Percentiles rank a stretch among this genome's conserved stretches.
These are phyloP conservation scores for Carex kokanica DNA, from an alignment of 176 grass and related monocot species.

Conservation along the genomic window DNA sequence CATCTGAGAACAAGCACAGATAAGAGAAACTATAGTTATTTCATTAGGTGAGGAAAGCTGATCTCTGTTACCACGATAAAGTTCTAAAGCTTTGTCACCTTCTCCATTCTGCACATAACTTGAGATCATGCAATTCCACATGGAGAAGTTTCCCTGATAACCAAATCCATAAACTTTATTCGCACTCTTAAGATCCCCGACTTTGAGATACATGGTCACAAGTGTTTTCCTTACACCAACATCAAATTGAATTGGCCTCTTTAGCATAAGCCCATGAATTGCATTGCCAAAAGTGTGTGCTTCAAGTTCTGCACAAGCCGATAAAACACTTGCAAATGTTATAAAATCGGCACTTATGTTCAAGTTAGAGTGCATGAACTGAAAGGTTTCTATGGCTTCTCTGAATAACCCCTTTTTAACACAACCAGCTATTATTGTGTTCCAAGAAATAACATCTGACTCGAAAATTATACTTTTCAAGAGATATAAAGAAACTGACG, in stretches of 20 bases:
- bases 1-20: slow-evolving; percentile 65
- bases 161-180: slow-evolving; percentile 46
- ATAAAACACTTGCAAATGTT: slow-evolving; percentile 57
- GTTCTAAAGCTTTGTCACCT: slow-evolving; percentile 53
- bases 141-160: slow-evolving; percentile 55
- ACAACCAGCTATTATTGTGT: slow-evolving; percentile 65
- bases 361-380: slow-evolving; percentile 52
- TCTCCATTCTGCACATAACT: slow-evolving; percentile 54
- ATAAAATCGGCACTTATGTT: slow-evolving; percentile 49
- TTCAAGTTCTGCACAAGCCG: slow-evolving; percentile 62
- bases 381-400: slow-evolving; percentile 56
- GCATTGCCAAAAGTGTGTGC: slow-evolving; percentile 34
- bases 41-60: slow-evolving; percentile 37
- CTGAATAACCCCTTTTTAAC: slow-evolving; percentile 49
- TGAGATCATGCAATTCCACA: slow-evolving; percentile 88
- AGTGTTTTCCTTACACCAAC: slow-evolving; percentile 65
- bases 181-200: slow-evolving; percentile 50
- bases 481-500: slow-evolving; percentile 31
- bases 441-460: slow-evolving; percentile 83
- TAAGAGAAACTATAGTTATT: slow-evolving; percentile 51
- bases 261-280: slow-evolving; percentile 55
- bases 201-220: slow-evolving; percentile 65
- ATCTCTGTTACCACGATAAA: slow-evolving; percentile 53
- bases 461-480: slow-evolving; percentile 34
- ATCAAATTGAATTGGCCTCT: slow-evolving; percentile 40